Percentiles rank a stretch among this genome's conserved stretches.
phyloP scores from a whole-genome alignment of 1,139 yeast species.

The Groenewaldozyma sp. region DNA sequence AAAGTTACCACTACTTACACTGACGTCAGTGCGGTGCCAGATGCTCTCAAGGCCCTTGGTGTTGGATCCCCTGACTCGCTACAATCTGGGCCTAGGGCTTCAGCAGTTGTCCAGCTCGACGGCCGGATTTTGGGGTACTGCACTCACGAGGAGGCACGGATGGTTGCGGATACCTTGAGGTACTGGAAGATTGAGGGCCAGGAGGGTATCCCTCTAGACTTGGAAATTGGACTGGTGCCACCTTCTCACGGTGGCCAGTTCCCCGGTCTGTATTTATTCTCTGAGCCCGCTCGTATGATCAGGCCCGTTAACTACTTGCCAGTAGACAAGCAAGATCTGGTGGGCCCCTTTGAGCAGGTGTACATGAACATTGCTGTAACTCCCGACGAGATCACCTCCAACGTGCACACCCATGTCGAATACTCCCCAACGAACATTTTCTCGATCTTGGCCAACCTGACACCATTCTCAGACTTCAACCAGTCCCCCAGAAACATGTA shows the following conservation, averaged over 20 bases:
- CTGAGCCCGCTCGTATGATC: slow-evolving; percentile 90
- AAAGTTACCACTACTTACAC: slow-evolving; percentile 66
- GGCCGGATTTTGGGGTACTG: slow-evolving; percentile 95
- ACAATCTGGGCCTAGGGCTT: slow-evolving; percentile 79
- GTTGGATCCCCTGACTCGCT: slow-evolving; percentile 59
- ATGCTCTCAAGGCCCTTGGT: slow-evolving; percentile 63
- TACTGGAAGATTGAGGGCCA: slow-evolving; percentile 84
- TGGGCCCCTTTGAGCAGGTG: slow-evolving; percentile 97
- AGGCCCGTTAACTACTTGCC: slow-evolving; percentile 93
- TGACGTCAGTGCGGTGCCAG: slow-evolving; percentile 67
- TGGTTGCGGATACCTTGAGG: slow-evolving; percentile 83
- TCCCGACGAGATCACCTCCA: slow-evolving; percentile 77
- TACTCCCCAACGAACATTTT: slow-evolving; percentile 89
- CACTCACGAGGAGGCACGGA: slow-evolving; percentile 75
- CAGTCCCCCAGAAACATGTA: slow-evolving; percentile 99
- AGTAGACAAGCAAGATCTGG: slow-evolving; percentile 67
- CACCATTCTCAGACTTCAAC: slow-evolving; percentile 96
- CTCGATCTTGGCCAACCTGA: slow-evolving; percentile 88
- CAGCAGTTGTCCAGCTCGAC: slow-evolving; percentile 79
- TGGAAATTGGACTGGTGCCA: slow-evolving; percentile 94
- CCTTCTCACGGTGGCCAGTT: slow-evolving; percentile 93
- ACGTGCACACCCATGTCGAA: slow-evolving; percentile 87
- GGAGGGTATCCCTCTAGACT: slow-evolving; percentile 60
- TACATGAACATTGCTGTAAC: slow-evolving; percentile 95
- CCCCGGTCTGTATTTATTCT: slow-evolving; percentile 88